Evolutionary conservation across 257 asterid genomes (phyloP).

Genomic region (Primulina huaijiensis): DNA sequence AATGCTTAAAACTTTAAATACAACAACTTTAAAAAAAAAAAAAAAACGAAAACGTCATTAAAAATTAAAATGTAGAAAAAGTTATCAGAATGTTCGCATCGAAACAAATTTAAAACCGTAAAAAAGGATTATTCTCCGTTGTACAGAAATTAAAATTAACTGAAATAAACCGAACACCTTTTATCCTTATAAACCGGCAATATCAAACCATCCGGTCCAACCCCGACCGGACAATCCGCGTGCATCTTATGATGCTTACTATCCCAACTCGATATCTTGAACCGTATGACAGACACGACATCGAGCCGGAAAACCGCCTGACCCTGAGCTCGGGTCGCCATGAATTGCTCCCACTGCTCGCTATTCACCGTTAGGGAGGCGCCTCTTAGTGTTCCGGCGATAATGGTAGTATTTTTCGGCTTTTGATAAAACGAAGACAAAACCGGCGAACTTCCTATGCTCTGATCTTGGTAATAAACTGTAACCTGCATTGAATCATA

Average conservation of each 20-base stretch:
- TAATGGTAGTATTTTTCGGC: conserved; percentile 62
- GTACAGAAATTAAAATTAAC: conserved; percentile 20
- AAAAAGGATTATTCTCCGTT: too few relatives aligned
- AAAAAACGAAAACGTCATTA: too few relatives aligned
- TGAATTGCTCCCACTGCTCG: conserved; percentile 50
- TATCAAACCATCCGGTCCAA: conserved; percentile 73
- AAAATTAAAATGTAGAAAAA: too few relatives aligned
- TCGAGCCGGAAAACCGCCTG: conserved; percentile 56
- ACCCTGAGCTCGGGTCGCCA: conserved; percentile 46
- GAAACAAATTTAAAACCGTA: not conserved
- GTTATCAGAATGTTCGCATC: too few relatives aligned
- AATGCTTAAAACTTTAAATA: too few relatives aligned
- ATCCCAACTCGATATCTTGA: conserved; percentile 73
- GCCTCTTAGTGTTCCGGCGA: conserved; percentile 55
- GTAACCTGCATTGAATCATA: conserved; percentile 57
- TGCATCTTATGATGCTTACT: conserved; percentile 76
- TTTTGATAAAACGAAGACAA: conserved; percentile 56
- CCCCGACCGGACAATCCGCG: conserved; percentile 68
- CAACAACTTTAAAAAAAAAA: too few relatives aligned
- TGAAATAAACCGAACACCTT: conserved; percentile 81
- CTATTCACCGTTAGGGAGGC: conserved; percentile 38
- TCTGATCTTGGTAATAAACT: conserved; percentile 46
- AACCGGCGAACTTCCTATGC: conserved; percentile 40
- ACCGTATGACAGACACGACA: conserved; percentile 52
- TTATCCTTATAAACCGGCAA: conserved; percentile 40